Evolutionary conservation across 768 basidiomycete species (phyloP).

Genomic region (Tylopilus plumbeoviolaceoides): DNA sequence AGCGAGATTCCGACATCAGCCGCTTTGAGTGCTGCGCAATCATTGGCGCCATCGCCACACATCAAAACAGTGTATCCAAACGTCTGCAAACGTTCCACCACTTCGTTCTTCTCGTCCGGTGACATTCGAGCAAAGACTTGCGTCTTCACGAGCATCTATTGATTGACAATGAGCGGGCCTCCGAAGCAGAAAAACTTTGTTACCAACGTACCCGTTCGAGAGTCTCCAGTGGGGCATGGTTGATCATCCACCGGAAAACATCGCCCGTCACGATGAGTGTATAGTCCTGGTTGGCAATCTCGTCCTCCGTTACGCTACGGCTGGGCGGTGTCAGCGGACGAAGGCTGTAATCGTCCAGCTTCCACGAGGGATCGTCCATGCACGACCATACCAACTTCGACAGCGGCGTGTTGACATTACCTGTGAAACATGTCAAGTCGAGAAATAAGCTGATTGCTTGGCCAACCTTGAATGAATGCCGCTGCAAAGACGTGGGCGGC

Average conservation of each 20-base stretch:
- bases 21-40: slow-evolving; percentile 96
- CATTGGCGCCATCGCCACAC: slow-evolving; percentile 99
- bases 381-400: slow-evolving; percentile 86
- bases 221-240: slow-evolving; percentile 90
- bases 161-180: slow-evolving; percentile 2
- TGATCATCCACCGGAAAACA: slow-evolving; percentile 97
- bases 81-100: slow-evolving; percentile 88
- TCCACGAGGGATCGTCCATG: slow-evolving; percentile 83
- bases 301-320: slow-evolving; percentile 65
- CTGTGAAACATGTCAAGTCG: slow-evolving; percentile 32
- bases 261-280: slow-evolving; percentile 91
- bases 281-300: slow-evolving; percentile 80
- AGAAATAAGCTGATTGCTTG: neutral
- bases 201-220: slow-evolving; percentile 70
- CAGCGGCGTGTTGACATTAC: slow-evolving; percentile 45
- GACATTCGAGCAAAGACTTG: slow-evolving; percentile 99
- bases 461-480: slow-evolving; percentile 64
- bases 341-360: slow-evolving; percentile 84
- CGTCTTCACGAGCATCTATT: slow-evolving; percentile 93
- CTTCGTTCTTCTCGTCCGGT: slow-evolving; percentile 98
- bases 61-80: slow-evolving; percentile 96
- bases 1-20: slow-evolving; percentile 96
- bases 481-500: slow-evolving; percentile 89
- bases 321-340: slow-evolving; percentile 75
- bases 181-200: neutral